Evolutionary conservation across 2,329 filamentous ascomycete species (phyloP), one percentile per base, ranked within the genome.

Genomic region (Ilyonectria destructans): DNA sequence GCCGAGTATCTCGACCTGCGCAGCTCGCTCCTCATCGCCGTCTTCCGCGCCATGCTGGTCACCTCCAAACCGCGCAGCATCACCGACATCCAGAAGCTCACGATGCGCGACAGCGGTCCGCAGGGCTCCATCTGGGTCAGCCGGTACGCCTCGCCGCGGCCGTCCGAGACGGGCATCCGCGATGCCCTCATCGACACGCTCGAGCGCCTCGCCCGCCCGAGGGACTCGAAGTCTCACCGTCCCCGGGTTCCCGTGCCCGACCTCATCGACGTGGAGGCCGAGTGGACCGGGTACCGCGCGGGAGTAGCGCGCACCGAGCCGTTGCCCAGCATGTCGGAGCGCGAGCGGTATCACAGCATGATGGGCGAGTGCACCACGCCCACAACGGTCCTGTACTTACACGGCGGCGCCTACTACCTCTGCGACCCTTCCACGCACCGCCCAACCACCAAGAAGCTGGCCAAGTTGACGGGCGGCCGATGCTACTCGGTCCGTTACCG

Each of bases 41-140:
- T 96, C 17, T 79, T 97, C n/a, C 91, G 93, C 21, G 88, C 88
- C 0, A 84, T 94, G 62, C 79, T 94, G 26, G 71, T 80, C 15
- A 81, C 83, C 3, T 79, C 81, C 2, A 82, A 81, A 17, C 84
- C 85, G 0, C 77, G 74, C 12, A 84, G 89, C 29, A 81, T 97
- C 26, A 84, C 87, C 1, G 86, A 89, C 68, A 82, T 88, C 7
- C 96, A 98, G 80, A 83, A 82, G 48, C 74, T 88, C n/a, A 88
- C 89, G 1, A 82, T 88, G 51, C 88, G 85, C 65, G 92, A 93
- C 61, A 87, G 87, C 0, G 90, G 89, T 0, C 84, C 97, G 77
- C 95, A 93, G 77, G 94, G 94, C 4, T 89, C 88, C 51, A 90
- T 96, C 71, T 98, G 95, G 95, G 86, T 97, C 26, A 91, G 91